These are phyloP conservation scores for Pontederia paniculata DNA, from an alignment of 176 grass and related monocot genomes.

Conservation along the genomic window DNA sequence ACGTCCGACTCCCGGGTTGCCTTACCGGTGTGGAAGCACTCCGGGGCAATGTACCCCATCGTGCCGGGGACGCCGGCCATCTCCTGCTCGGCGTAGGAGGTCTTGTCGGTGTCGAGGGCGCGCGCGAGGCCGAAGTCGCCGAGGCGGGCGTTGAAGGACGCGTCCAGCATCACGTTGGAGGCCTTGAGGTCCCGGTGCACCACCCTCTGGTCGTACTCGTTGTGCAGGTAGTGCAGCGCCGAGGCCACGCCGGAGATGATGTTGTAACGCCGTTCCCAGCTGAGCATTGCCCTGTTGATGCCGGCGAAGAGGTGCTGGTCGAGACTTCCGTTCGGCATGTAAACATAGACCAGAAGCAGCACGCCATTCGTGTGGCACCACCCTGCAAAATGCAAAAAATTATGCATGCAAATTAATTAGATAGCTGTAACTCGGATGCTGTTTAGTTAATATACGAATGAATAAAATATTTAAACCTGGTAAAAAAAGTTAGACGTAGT, in stretches of 20 bases:
- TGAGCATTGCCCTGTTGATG: slow-evolving; percentile 15
- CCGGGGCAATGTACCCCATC: slow-evolving; percentile 76
- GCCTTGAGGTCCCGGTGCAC: slow-evolving; percentile 98
- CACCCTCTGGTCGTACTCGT: slow-evolving; percentile 83
- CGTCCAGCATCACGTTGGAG: slow-evolving; percentile 93
- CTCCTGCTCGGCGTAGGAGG: slow-evolving; percentile 72
- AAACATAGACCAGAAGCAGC: slow-evolving; percentile 69
- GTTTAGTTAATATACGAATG: too few species aligned
- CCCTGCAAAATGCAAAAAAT: too few species aligned
- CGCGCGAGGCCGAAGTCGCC: slow-evolving; percentile 96
- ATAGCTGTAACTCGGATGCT: too few species aligned
- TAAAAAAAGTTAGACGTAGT: not conserved
- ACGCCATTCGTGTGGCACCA: slow-evolving; percentile 71
- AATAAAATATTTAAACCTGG: not conserved
- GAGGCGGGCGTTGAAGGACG: slow-evolving; percentile 61
- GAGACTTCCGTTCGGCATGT: slow-evolving; percentile 74
- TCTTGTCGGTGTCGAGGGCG: slow-evolving; percentile 75
- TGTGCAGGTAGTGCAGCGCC: slow-evolving; percentile 81
- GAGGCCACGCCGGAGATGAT: slow-evolving; percentile 52
- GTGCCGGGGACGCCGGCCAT: slow-evolving; percentile 52
- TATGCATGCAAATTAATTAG: too few species aligned
- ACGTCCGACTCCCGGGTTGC: slow-evolving; percentile 87
- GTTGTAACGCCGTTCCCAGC: slow-evolving; percentile 59
- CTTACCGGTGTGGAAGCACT: slow-evolving; percentile 91
- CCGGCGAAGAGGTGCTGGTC: slow-evolving; percentile 41